Conservation (phyloP, 257 asterid genomes). For the Primulina huaijiensis region DNA sequence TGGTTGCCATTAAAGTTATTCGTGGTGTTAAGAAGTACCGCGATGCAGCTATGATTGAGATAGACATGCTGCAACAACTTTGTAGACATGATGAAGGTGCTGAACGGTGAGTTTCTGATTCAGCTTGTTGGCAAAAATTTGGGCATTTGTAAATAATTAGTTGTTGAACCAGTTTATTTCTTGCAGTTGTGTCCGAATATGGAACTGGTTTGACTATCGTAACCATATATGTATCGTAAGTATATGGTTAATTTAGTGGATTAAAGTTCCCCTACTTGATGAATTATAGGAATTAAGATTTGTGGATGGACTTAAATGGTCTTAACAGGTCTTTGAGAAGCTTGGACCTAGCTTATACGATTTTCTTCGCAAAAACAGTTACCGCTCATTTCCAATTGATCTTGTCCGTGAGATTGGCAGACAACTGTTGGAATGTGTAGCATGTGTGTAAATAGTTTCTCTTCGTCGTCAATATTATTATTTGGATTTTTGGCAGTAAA, state of each 20-base stretch:
- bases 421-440: conserved; percentile 98
- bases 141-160: conserved; percentile 32
- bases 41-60: conserved; percentile 88
- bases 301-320: conserved; percentile 72
- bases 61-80: conserved; percentile 82
- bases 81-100: conserved; percentile 82
- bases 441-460: conserved; percentile 95
- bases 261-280: conserved; percentile 62
- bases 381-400: conserved; percentile 97
- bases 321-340: conserved; percentile 98
- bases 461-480: conserved; percentile 16
- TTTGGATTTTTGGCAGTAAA: not conserved
- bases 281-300: conserved; percentile 58
- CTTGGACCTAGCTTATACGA: conserved; percentile 99
- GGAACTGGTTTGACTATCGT: conserved; percentile 99
- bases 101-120: conserved; percentile 60
- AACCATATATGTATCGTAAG: conserved; percentile 99
- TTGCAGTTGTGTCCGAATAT: conserved; percentile 99
- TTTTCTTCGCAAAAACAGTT: conserved; percentile 98
- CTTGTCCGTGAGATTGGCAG: conserved; percentile 99
- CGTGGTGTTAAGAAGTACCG: conserved; percentile 83
- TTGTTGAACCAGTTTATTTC: conserved; percentile 84
- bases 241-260: conserved; percentile 71
- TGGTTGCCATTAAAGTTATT: conserved; percentile 86
- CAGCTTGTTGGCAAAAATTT: not conserved